Evolutionary conservation across 140 eudicot species (phyloP), one percentile per base, ranked within the genome.

Genomic region (Ambrosia hybrid): DNA sequence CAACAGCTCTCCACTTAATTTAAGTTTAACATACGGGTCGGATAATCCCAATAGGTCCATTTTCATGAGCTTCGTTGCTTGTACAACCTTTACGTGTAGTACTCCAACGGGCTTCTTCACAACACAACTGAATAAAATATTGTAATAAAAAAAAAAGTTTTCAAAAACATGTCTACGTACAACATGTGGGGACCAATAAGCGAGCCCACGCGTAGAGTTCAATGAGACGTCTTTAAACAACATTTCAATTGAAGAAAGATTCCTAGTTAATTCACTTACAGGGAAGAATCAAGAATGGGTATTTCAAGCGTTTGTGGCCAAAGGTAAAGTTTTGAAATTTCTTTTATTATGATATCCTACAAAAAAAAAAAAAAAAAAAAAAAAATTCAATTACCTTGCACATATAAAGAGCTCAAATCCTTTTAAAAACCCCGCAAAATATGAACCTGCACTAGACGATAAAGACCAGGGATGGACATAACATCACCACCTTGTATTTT

Each of bases 381-480:
- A 21, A 21, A 21, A 21, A 21, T 71, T 43, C 11, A 58, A 33
- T 10, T 26, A 62, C 39, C 6, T n/a, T 62, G 7, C 9, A 13
- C 43, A 55, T 11, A 74, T 49, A n/a, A 56, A 2, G 13, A 66
- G 43, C 1, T 9, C 56, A 14, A 51, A 33, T 12, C 9, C 33
- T 64, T 55, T 10, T 21, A 2, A 34, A 43, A 58, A 13, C 51
- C 48, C 13, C 39, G 14, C 36, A 4, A 6, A 57, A 60, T 58
- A 55, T 33, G 11, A 74, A 89, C 98, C 98, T 92, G 99, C 60
- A 84, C 82, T 58, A 79, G 72, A 37, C 72, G 90, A 80, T 90
- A 88, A 30, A 94, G 77, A 53, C 99, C 97, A 68, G 99, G 99
- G 39, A 94, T 73, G 72, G 99, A 83, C 99, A 94, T 94, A 72